These are phyloP conservation scores for Coemansia sp. DNA, from an alignment of 192 early-diverging fungal genomes.

Conservation along the genomic window DNA sequence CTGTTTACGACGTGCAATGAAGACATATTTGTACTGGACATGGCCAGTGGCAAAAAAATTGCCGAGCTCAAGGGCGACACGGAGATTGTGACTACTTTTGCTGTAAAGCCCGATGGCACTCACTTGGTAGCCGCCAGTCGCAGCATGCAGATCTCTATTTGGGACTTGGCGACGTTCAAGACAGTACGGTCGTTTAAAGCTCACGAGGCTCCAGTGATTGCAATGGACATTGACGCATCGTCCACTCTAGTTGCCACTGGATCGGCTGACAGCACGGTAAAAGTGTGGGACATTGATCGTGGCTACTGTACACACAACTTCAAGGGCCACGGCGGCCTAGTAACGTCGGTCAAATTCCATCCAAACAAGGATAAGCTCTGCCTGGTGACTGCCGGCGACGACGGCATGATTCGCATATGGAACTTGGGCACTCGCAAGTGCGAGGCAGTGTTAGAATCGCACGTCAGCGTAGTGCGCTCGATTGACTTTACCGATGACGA, in stretches of 20 bases:
- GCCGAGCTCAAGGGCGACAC: constrained; percentile 75
- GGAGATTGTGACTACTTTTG: constrained; percentile 86
- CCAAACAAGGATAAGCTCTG: constrained; percentile 58
- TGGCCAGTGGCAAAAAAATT: constrained; percentile 63
- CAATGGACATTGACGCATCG: constrained; percentile 86
- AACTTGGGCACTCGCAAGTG: constrained; percentile 77
- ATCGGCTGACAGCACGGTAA: constrained; percentile 91
- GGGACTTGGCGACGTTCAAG: constrained; percentile 77
- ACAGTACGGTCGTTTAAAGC: constrained; percentile 58
- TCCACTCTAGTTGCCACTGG: constrained; percentile 95
- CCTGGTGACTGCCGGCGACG: constrained; percentile 87
- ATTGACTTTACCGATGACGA: constrained; percentile 68
- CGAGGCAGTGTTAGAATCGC: constrained; percentile 72
- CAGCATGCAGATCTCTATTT: constrained; percentile 75
- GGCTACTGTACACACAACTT: constrained; percentile 96
- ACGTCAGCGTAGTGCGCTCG: constrained; percentile 89
- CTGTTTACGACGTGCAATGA: constrained; percentile 82
- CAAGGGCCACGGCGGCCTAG: constrained; percentile 85
- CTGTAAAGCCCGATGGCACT: constrained; percentile 74
- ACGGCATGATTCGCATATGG: constrained; percentile 90
- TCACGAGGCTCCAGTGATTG: constrained; percentile 90
- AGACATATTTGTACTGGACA: constrained; percentile 73
- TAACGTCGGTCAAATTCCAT: constrained; percentile 84
- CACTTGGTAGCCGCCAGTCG: constrained; percentile 80
- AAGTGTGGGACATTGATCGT: constrained; percentile 93